Evolutionary conservation across 2,329 filamentous ascomycete species (phyloP), one percentile per base, ranked within the genome.

Genomic region (Cladosporium sp.): DNA sequence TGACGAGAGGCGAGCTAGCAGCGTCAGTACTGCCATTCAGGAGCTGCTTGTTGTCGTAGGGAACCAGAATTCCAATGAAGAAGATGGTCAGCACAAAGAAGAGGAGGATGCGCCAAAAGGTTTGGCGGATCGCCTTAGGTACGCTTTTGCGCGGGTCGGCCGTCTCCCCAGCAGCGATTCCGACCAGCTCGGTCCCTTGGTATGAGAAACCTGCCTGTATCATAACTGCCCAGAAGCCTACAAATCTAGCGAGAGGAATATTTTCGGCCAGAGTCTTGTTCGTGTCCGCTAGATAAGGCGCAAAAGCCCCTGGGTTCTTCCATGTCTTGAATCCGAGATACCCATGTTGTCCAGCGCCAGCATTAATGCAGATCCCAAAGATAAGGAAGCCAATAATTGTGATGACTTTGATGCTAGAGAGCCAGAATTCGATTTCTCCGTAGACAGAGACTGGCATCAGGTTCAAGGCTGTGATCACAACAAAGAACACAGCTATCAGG

Each of bases 1-100:
- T 83, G 58, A 89, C 86, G 65, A 88, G 88, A 0, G 87, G 87
- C 0, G 82, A 85, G 3, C 80, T 78, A 5, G 80, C 78, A 37
- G 74, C 75, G 60, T 74, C 70, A 54, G 71, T 73, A 47, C 64
- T 68, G 42, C 66, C 70, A n/a, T 65, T 70, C 20, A 77, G 68
- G 4, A 78, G 71, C 49, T 64, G 51, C 4, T 65, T 42, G 58
- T 73, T 71, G 61, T 71, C 64, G 53, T 68, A 69, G 3, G 70
- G 70, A 13, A 72, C 60, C 19, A 72, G 58, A 8, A 72, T 60
- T 10, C 70, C 70, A 34, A 72, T 67, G 63, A 72, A 70, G 61
- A 71, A 68, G 51, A 73, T 63, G n/a, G 68, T 69, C n/a, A 71
- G 60, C 13, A 72, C 66, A 64, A 71, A 72, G 66, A 72, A 71